Base-by-base conservation (phyloP, 108 stramenopile species). In the Pseudonitzschia delicatissima region DNA sequence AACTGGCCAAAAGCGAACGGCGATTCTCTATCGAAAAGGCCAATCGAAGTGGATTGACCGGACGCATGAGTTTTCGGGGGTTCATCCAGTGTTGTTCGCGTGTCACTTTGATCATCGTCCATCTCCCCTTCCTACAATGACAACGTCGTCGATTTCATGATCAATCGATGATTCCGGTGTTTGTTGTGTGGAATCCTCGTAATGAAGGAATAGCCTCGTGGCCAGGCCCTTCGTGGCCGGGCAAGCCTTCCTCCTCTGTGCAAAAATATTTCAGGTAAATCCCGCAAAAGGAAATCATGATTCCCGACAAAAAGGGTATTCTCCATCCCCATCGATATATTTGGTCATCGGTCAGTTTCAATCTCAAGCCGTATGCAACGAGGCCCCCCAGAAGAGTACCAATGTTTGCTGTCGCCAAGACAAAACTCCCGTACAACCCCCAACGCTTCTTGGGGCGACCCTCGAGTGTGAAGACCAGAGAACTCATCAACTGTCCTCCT, bases 401-500 rank as follows among this genome's bases (percentile, higher is more conserved):
- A 44, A 83, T 62, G 66, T 84, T 82, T 13, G 80, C 88, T 23
- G 78, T 70, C 15, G 75, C 77, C 84, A 88, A 76, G 18, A 91
- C 90, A 62, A 64, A 84, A 18, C 60, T 57, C 1, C 87, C 73
- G 57, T 82, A 82, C 25, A 74, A 57, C 6, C 83, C 83, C 83
- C 83, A 84, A 20, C 52, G 63, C 12, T 62, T 42, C 15, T 17
- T 26, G 3, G 75, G 71, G 31, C 67, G 67, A 29, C 69, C 70
- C 63, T 94, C 92, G 8, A 90, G 72, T 1, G 85, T 87, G 64
- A 82, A 91, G 28, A 94, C 83, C 17, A 88, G 61, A 23, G 79
- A 77, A 18, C 82, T 78, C 64, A 87, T 85, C 9, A 94, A 67
- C 69, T 94, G 92, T 4, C 87, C 90, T 8, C 92, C 92, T 0